phyloP scores from a whole-genome alignment of 495 filamentous ascomycete genomes.

The Penicillium steckii region DNA sequence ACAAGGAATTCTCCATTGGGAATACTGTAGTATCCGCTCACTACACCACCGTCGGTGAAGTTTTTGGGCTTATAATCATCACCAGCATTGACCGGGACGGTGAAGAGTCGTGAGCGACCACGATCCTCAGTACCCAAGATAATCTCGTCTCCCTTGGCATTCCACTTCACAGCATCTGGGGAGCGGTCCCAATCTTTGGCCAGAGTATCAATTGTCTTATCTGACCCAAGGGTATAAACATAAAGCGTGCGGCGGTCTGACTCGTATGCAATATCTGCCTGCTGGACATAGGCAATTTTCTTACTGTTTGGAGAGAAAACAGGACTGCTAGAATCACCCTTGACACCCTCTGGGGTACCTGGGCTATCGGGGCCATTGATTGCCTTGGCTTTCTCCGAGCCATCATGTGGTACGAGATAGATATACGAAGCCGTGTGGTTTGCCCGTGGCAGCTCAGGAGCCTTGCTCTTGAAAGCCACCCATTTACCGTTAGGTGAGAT shows the following conservation, averaged over 20 bases:
- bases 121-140: constrained; percentile 32
- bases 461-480: constrained; percentile 45
- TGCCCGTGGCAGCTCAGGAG: constrained; percentile 35
- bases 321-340: constrained; percentile 34
- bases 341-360: constrained; percentile 25
- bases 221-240: constrained; percentile 29
- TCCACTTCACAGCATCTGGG: constrained; percentile 35
- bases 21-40: constrained; percentile 29
- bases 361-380: constrained; percentile 36
- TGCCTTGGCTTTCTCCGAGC: constrained; percentile 26
- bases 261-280: constrained; percentile 37
- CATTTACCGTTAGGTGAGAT: constrained; percentile 38
- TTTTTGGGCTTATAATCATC: constrained; percentile 33
- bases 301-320: constrained; percentile 39
- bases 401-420: constrained; percentile 39
- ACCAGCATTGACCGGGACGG: constrained; percentile 26
- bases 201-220: constrained; percentile 28
- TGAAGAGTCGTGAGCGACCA: constrained; percentile 31
- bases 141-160: constrained; percentile 29
- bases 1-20: constrained; percentile 33
- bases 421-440: constrained; percentile 41
- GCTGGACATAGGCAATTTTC: constrained; percentile 40
- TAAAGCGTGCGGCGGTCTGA: constrained; percentile 37
- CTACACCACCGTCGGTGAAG: constrained; percentile 27
- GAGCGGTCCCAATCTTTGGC: constrained; percentile 43